Percentiles rank a stretch among this genome's conserved stretches.
Evolutionary conservation across 495 filamentous ascomycete genomes (phyloP).

Genomic region (Hypoxylon crocopeplum): DNA sequence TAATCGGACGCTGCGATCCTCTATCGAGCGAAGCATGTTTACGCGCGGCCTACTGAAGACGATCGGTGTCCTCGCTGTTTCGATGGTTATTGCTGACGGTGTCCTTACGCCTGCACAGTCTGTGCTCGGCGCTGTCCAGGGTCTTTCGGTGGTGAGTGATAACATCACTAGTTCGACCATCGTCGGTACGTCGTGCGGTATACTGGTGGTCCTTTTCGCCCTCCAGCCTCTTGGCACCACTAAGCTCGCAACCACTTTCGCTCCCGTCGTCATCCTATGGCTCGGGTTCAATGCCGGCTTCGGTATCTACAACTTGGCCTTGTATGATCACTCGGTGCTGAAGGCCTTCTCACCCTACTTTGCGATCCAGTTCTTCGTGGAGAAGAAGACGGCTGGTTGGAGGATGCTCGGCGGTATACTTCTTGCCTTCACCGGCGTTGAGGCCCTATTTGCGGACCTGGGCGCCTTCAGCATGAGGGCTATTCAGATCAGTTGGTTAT

Average conservation of each 20-base stretch:
- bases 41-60: constrained; percentile 64
- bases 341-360: constrained; percentile 74
- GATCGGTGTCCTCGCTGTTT: constrained; percentile 74
- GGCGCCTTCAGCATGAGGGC: constrained; percentile 70
- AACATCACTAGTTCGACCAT: constrained; percentile 61
- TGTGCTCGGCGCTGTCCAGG: constrained; percentile 74
- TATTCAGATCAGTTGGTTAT: constrained; percentile 71
- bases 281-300: constrained; percentile 69
- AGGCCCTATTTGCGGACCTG: constrained; percentile 77
- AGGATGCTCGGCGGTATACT: constrained; percentile 71
- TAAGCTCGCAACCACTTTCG: constrained; percentile 69
- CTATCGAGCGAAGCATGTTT: constrained; percentile 63
- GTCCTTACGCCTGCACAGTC: constrained; percentile 74
- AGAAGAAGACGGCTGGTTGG: constrained; percentile 70
- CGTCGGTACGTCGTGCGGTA: constrained; percentile 71
- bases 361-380: constrained; percentile 65
- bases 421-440: constrained; percentile 76
- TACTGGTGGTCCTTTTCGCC: constrained; percentile 70
- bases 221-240: constrained; percentile 75
- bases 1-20: constrained; percentile 59
- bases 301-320: constrained; percentile 73
- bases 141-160: constrained; percentile 57
- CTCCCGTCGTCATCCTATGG: constrained; percentile 78
- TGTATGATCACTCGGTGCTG: constrained; percentile 69
- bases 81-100: constrained; percentile 72